Percentiles rank a stretch among this genome's conserved stretches.
Conservation (phyloP, 495 filamentous ascomycete genomes). For the Cercophora samala region DNA sequence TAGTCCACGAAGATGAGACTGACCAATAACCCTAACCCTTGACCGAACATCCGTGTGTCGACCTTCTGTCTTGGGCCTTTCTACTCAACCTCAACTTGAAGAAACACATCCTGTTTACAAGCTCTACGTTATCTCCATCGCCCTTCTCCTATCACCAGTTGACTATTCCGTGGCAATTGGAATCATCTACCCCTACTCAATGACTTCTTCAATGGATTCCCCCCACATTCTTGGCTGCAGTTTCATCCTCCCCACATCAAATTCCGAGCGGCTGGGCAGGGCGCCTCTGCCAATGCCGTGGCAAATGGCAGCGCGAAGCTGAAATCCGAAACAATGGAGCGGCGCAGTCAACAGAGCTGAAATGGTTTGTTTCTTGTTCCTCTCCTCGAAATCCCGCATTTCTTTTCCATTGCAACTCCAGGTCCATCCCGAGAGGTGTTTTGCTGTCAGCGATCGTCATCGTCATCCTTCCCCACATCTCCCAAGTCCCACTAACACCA, state of each 20-base stretch:
- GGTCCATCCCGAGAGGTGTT: neutral
- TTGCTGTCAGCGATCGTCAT: neutral
- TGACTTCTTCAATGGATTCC: neutral
- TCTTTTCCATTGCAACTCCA: neutral
- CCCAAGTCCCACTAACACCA: neutral
- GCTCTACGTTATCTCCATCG: too few species aligned
- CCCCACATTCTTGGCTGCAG: constrained; percentile 4
- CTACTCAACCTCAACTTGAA: too few species aligned
- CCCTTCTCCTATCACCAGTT: too few species aligned
- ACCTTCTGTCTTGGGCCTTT: too few species aligned
- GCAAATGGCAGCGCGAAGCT: neutral
- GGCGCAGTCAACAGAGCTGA: neutral
- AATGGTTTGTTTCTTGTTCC: neutral
- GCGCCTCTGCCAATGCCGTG: neutral
- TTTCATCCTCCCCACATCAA: neutral
- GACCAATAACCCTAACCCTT: neutral
- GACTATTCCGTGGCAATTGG: too few species aligned
- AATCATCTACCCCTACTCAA: too few species aligned
- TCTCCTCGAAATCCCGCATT: neutral
- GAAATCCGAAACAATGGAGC: constrained; percentile 4
- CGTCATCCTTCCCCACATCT: neutral
- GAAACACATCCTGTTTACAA: too few species aligned
- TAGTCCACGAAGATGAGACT: too few species aligned
- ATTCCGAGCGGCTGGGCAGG: neutral
- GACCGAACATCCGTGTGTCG: too few species aligned